Evolutionary conservation across 2,329 filamentous ascomycete genomes (phyloP).

Genomic region (Mycosphaerella arachidis): DNA sequence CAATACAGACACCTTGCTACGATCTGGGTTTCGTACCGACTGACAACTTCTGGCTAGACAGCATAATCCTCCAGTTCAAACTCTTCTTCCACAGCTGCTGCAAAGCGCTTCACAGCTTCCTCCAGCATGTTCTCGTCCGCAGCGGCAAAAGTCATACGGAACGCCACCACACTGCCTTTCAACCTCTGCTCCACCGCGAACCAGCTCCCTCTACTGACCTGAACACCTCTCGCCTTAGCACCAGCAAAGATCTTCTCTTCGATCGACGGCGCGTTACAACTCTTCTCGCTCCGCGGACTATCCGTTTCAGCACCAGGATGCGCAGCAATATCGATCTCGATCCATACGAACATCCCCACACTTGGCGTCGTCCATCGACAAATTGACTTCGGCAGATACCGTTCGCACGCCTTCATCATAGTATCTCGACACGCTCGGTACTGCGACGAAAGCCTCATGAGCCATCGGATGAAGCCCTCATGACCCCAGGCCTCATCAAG

Average conservation of each 20-base stretch:
- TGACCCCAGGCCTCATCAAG: constrained; percentile 95
- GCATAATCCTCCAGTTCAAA: constrained; percentile 44
- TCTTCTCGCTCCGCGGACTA: constrained; percentile 47
- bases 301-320: constrained; percentile 57
- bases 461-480: constrained; percentile 80
- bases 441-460: constrained; percentile 73
- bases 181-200: constrained; percentile 69
- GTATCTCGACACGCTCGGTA: constrained; percentile 76
- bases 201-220: constrained; percentile 84
- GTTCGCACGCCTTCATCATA: constrained; percentile 74
- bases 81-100: constrained; percentile 62
- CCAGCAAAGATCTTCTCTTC: constrained; percentile 83
- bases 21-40: too few species aligned
- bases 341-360: constrained; percentile 94
- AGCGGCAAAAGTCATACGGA: constrained; percentile 84
- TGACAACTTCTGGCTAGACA: background rate
- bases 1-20: too few species aligned
- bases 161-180: constrained; percentile 63
- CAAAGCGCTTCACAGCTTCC: constrained; percentile 59
- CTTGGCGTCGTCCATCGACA: constrained; percentile 74
- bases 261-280: constrained; percentile 37
- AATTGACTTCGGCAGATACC: constrained; percentile 66
- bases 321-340: constrained; percentile 60
- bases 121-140: constrained; percentile 55
- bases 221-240: constrained; percentile 69